Base-by-base conservation (phyloP, 805 yeast species). In the Nakazawaea ernobii region DNA sequence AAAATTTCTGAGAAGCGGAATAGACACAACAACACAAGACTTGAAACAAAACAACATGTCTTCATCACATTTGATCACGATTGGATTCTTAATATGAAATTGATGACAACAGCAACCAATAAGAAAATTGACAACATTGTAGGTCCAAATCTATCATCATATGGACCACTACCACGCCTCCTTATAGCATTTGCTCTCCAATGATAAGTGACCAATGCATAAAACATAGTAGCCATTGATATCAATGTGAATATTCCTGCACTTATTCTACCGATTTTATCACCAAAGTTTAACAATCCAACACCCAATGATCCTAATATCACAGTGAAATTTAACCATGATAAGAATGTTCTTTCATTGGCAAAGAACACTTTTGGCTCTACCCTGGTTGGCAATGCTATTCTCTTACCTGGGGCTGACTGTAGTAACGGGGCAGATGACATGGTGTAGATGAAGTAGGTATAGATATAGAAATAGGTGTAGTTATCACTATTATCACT, bases 151-250 rank as follows among this genome's bases (percentile, higher is more conserved):
- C 99, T 81, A 68, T 94, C 99, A 62, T 94, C 99, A 64, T 94
- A 94, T n/a, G 99, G 99, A 42, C 99, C 99, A 11, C 96, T 82
- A 37, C 99, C 99, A 68, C 98, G 84, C 69, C 92, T 79, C 68
- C 99, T 84, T 57, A 94, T 94, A 50, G 99, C 99, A 63, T 91
- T 89, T 1, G 99, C 99, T 74, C 99, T 87, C 99, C 99, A 95
- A 68, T 94, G 99, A 67, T 94, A 94, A 10, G 98, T 94, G 42
- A 89, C 77, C 52, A 94, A 76, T 1, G 99, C 99, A 60, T 94
- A 94, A 2, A 84, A 77, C 99, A 94, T 94, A 24, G 99, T 92
- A 54, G 87, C 89, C 97, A 94, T 92, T 53, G 99, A 96, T 48
- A 94, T 91, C 52, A 92, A 74, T 3, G 99, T 95, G 75, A 94